Base-by-base conservation (phyloP, 306 rosid species). In the Sicyos edulis region DNA sequence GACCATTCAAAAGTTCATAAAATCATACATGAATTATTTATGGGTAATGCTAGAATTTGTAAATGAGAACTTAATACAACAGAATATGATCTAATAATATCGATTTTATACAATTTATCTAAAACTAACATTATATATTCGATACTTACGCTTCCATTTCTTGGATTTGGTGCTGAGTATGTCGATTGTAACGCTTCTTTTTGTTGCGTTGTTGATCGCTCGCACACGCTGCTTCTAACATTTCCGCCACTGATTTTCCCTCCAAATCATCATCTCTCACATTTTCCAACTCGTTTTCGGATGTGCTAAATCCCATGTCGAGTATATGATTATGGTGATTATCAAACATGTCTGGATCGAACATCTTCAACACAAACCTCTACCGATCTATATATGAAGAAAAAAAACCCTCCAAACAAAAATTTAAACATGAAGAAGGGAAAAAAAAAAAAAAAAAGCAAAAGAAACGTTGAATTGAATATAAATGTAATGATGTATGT, bases 161-260 rank as follows among this genome's bases (percentile, higher is more conserved):
- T 65, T 95, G 99, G 90, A 95, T 95, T 91, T 95, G 97, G 75
- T 86, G 97, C 68, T 87, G 99, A 57, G 99, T 95, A 76, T 95
- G 99, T 74, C 99, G 99, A 78, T 95, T 97, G 59, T 95, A 95
- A 7, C 97, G 95, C 77, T 95, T 95, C 84, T 84, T 87, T 70
- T 42, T 42, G 37, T 32, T 32, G 3, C 65, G 80, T 26, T 82
- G 87, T 19, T 80, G 81, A 1, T 81, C 89, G 20, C 80, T 86
- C 1, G 78, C 81, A 0, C 86, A 89, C 50, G 85, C 83, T 72
- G 59, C 74, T 2, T 88, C 91, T 0, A 61, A 67, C 77, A 49
- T 79, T 82, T 73, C 88, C 83, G 9, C 78, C 71, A 26, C 80
- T n/a, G 89, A 84, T 82, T 81, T 84, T 2, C 44, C 82, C 71